These are phyloP conservation scores for Trichothecium roseum DNA, from an alignment of 2,329 filamentous ascomycete species.

Conservation along the genomic window DNA sequence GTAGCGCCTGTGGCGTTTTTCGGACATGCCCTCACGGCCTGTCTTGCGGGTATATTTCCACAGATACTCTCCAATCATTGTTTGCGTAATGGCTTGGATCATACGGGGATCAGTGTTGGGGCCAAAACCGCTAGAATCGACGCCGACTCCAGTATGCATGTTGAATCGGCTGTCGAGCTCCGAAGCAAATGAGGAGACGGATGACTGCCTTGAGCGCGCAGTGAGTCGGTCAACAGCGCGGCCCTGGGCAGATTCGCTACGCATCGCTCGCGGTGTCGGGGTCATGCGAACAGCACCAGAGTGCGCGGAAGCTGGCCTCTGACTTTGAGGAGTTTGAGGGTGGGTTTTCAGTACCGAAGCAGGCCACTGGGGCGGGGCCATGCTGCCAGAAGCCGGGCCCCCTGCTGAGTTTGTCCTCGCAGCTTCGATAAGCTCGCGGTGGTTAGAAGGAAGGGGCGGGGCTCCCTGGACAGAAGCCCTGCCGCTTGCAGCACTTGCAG, in stretches of 20 bases:
- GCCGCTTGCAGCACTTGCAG: slow-evolving; percentile 63
- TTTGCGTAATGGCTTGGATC: slow-evolving; percentile 98
- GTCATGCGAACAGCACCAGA: slow-evolving; percentile 43
- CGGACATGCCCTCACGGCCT: slow-evolving; percentile 79
- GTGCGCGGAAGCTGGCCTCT: slow-evolving; percentile 30
- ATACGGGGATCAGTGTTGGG: slow-evolving; percentile 83
- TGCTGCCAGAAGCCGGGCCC: slow-evolving; percentile 34
- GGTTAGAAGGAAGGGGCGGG: slow-evolving; percentile 74
- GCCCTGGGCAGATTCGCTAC: slow-evolving; percentile 37
- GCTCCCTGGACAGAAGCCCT: slow-evolving; percentile 28
- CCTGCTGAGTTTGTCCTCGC: slow-evolving; percentile 50
- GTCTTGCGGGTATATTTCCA: slow-evolving; percentile 98
- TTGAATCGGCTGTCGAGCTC: slow-evolving; percentile 90
- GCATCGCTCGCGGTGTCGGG: slow-evolving; percentile 42
- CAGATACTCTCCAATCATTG: slow-evolving; percentile 97
- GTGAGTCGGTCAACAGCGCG: slow-evolving; percentile 30
- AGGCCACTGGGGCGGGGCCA: slow-evolving; percentile 79
- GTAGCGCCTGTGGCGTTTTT: slow-evolving; percentile 84
- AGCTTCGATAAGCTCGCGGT: slow-evolving; percentile 75
- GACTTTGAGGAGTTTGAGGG: slow-evolving; percentile 51
- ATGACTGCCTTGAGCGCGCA: slow-evolving; percentile 48
- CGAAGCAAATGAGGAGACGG: slow-evolving; percentile 89
- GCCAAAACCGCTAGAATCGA: slow-evolving; percentile 49
- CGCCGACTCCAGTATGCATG: slow-evolving; percentile 47
- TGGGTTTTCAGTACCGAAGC: slow-evolving; percentile 57